Evolutionary conservation across 2,329 filamentous ascomycete genomes (phyloP).

Genomic region (Penicillium sp.): DNA sequence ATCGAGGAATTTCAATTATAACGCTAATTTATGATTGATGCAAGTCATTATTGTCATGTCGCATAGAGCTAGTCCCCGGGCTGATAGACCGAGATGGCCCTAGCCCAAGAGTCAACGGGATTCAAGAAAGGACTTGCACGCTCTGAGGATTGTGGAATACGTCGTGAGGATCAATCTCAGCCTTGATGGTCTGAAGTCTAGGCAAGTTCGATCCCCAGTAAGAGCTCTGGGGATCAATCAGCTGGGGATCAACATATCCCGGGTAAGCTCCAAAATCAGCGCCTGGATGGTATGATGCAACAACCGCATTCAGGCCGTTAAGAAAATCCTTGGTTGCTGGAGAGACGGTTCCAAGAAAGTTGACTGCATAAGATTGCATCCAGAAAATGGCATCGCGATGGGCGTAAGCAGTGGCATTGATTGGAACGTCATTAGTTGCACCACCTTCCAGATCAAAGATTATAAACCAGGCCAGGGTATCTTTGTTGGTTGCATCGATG

Average conservation of each 20-base stretch:
- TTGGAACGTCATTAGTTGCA: constrained; percentile 56
- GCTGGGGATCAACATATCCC: constrained; percentile 59
- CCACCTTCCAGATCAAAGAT: constrained; percentile 64
- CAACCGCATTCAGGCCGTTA: constrained; percentile 48
- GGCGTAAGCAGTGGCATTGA: constrained; percentile 59
- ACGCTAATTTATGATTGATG: background rate
- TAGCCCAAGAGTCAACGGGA: background rate
- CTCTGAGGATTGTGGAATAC: constrained; percentile 61
- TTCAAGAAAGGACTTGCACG: constrained; percentile 12
- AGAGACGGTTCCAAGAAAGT: constrained; percentile 45
- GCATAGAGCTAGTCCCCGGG: background rate
- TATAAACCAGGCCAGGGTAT: constrained; percentile 58
- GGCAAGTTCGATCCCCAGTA: constrained; percentile 58
- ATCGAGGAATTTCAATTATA: background rate
- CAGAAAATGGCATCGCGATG: constrained; percentile 65
- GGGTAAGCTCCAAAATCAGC: constrained; percentile 55
- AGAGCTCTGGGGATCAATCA: constrained; percentile 47
- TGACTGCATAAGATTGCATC: constrained; percentile 61
- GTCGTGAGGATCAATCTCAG: constrained; percentile 52
- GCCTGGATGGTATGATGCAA: constrained; percentile 32
- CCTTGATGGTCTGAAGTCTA: constrained; percentile 51
- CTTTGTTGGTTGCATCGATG: constrained; percentile 50
- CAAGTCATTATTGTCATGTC: background rate
- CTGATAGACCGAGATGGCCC: background rate
- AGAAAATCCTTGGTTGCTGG: constrained; percentile 53